phyloP scores from a whole-genome alignment of 306 rosid species.

The Hippophae rhamnoides region DNA sequence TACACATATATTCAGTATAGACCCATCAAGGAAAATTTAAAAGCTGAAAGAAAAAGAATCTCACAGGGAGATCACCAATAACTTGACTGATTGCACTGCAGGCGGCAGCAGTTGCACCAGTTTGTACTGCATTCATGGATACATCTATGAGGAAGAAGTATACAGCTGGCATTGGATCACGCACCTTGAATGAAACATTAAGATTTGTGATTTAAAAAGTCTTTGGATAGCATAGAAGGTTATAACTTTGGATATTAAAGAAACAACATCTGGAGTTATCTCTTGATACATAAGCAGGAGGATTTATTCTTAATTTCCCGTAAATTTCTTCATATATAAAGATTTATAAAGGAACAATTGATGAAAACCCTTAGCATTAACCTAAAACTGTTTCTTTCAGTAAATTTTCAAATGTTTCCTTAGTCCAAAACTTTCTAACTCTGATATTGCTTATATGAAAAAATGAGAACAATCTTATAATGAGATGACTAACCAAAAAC shows the following conservation, averaged over 20 bases:
- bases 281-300: no score
- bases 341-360: no score
- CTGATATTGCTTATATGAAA: background rate
- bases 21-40: background rate
- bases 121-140: slow-evolving; percentile 91
- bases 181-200: slow-evolving; percentile 37
- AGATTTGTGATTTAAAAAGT: no score
- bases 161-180: slow-evolving; percentile 98
- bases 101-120: slow-evolving; percentile 99
- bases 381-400: no score
- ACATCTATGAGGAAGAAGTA: slow-evolving; percentile 94
- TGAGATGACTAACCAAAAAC: background rate
- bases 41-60: slow-evolving; percentile 26
- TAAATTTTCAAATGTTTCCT: background rate
- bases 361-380: no score
- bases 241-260: no score
- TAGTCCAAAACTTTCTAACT: background rate
- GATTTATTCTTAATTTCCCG: no score
- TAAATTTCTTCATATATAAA: no score
- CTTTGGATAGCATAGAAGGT: no score
- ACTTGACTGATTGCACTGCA: slow-evolving; percentile 97
- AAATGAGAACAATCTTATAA: background rate
- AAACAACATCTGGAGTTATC: no score
- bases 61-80: slow-evolving; percentile 87
- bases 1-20: background rate